These are phyloP conservation scores for Trichoderma atroviride DNA, from an alignment of 2,329 filamentous ascomycete genomes.

Conservation along the genomic window DNA sequence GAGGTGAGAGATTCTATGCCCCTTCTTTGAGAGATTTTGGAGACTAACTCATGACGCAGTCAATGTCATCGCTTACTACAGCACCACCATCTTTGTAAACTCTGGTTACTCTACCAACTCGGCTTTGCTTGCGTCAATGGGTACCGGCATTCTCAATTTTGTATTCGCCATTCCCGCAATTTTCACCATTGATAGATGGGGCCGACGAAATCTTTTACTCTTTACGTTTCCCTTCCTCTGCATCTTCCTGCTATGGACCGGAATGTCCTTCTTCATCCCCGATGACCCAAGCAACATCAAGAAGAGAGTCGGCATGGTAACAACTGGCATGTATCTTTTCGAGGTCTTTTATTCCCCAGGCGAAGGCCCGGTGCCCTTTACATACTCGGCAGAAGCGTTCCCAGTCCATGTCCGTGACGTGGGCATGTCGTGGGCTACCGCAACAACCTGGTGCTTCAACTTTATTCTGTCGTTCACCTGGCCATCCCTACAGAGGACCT, in stretches of 20 bases:
- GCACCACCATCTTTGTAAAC: conserved; percentile 36
- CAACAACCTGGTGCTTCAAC: conserved; percentile 39
- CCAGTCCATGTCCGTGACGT: conserved; percentile 44
- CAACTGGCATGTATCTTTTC: conserved; percentile 43
- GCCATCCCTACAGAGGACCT: conserved; percentile 38
- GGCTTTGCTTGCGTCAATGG: conserved; percentile 40
- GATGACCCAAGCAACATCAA: conserved; percentile 26
- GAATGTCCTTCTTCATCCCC: conserved; percentile 38
- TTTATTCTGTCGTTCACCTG: conserved; percentile 38
- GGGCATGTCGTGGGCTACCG: conserved; percentile 45
- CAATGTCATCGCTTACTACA: conserved; percentile 40
- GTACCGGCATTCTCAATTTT: conserved; percentile 36
- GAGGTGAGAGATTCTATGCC: background rate
- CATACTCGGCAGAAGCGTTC: conserved; percentile 45
- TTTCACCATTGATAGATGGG: conserved; percentile 38
- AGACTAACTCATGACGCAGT: conserved; percentile 26
- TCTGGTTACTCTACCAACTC: conserved; percentile 35
- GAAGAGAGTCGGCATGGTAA: conserved; percentile 38
- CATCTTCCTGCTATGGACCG: conserved; percentile 38
- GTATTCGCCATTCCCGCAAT: conserved; percentile 38
- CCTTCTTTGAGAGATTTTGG: background rate
- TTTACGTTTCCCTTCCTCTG: conserved; percentile 43
- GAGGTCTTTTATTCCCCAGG: conserved; percentile 43
- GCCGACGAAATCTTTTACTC: conserved; percentile 32
- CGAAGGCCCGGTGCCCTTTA: conserved; percentile 43